Conservation (phyloP, 306 rosid genomes). For the Glycine soja region DNA sequence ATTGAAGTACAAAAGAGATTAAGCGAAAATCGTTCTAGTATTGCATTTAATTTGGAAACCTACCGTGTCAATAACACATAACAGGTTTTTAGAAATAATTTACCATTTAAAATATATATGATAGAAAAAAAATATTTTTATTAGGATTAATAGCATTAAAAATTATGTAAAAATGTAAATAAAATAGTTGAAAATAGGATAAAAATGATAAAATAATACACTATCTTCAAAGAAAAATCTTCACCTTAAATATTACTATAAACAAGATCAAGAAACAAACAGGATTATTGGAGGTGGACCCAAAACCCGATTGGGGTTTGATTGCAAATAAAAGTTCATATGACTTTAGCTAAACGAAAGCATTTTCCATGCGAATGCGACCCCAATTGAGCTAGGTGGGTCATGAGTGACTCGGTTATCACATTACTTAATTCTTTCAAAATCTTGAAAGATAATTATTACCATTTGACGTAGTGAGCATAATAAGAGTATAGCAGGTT, state of each 20-base stretch:
- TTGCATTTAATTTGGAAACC: neutral
- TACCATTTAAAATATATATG: neutral
- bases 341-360: slow-evolving; percentile 22
- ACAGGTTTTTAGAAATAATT: neutral
- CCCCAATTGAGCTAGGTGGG: slow-evolving; percentile 40
- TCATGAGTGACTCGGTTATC: slow-evolving; percentile 45
- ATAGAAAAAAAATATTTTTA: too few relatives aligned
- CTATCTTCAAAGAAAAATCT: too few relatives aligned
- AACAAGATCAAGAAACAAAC: too few relatives aligned
- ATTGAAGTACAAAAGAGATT: neutral
- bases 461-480: slow-evolving; percentile 31
- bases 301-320: slow-evolving; percentile 45
- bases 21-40: neutral
- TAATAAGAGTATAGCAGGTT: neutral
- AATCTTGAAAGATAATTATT: slow-evolving; percentile 40
- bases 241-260: too few relatives aligned
- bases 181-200: neutral
- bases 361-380: slow-evolving; percentile 32
- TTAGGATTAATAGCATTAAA: neutral
- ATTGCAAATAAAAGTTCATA: slow-evolving; percentile 47
- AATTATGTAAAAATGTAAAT: neutral
- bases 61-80: neutral
- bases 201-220: neutral
- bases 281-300: slow-evolving; percentile 48
- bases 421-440: slow-evolving; percentile 38